Percentiles rank a stretch among this genome's conserved stretches.
Conservation (phyloP, 345 rosid species). For the Isatis tinctoria region DNA sequence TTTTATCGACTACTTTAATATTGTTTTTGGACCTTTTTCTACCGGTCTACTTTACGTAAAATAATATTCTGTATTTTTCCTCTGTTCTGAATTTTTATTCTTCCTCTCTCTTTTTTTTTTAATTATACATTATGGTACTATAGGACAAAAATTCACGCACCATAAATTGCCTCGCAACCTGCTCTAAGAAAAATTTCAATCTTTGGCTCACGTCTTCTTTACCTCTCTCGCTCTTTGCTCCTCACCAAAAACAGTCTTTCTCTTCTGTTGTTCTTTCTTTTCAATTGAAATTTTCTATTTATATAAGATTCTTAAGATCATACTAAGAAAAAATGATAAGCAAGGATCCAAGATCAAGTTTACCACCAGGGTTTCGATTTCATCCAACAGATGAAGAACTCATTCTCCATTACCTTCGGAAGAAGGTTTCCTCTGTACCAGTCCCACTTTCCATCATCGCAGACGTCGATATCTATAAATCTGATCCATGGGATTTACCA, state of each 20-base stretch:
- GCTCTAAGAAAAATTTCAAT: constrained; percentile 68
- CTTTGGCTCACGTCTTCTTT: constrained; percentile 23
- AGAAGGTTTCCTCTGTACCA: constrained; percentile 57
- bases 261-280: neutral
- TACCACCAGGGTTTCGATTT: constrained; percentile 97
- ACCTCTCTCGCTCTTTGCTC: neutral
- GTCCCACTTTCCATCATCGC: constrained; percentile 84
- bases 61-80: constrained; percentile 6
- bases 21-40: neutral
- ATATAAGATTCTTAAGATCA: neutral
- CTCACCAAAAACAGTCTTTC: neutral
- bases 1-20: neutral
- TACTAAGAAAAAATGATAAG: constrained; percentile 28
- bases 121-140: constrained; percentile 2
- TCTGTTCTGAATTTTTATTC: constrained; percentile 36
- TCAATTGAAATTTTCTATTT: neutral
- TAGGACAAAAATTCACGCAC: constrained; percentile 58
- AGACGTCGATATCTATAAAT: constrained; percentile 91
- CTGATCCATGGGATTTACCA: constrained; percentile 94
- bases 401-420: constrained; percentile 79
- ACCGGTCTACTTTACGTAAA: constrained; percentile 7
- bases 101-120: neutral
- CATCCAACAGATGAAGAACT: constrained; percentile 99
- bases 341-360: constrained; percentile 62
- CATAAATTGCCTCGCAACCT: constrained; percentile 54